Conservation (phyloP, 1,284 basidiomycete species). For the Bjerkandera adusta region DNA sequence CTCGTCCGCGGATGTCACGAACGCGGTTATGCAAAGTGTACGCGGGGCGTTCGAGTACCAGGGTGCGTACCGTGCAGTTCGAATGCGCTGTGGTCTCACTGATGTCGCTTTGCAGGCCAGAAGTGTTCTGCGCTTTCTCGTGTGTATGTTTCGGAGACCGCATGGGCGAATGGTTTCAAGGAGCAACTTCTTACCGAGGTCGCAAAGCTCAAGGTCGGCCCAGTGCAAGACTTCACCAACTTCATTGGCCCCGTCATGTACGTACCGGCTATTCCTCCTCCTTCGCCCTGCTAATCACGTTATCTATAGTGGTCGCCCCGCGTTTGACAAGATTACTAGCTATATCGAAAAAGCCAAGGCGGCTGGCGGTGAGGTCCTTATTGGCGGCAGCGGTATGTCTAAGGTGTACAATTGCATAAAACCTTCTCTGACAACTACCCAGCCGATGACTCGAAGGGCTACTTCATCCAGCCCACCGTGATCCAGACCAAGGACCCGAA, state of each 20-base stretch:
- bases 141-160: conserved; percentile 83
- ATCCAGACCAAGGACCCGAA: conserved; percentile 93
- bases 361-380: conserved; percentile 84
- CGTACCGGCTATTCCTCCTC: conserved; percentile 21
- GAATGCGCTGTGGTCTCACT: conserved; percentile 1
- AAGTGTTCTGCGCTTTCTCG: conserved; percentile 97
- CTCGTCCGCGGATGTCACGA: conserved; percentile 56
- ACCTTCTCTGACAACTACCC: conserved; percentile 8
- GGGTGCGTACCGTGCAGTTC: conserved; percentile 42
- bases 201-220: conserved; percentile 84
- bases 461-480: conserved; percentile 93
- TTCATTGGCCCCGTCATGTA: conserved; percentile 98
- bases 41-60: conserved; percentile 96
- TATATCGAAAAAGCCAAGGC: conserved; percentile 91
- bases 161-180: conserved; percentile 90
- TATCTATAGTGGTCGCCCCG: conserved; percentile 61
- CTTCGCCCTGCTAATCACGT: not conserved
- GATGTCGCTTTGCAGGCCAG: conserved; percentile 56
- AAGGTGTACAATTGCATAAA: not conserved
- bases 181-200: conserved; percentile 75
- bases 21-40: conserved; percentile 88
- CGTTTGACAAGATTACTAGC: conserved; percentile 86
- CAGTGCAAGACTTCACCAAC: conserved; percentile 75
- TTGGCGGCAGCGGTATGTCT: conserved; percentile 74
- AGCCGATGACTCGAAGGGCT: conserved; percentile 91